Conservation (phyloP, 345 rosid species). For the Stellera chamaejasme region DNA sequence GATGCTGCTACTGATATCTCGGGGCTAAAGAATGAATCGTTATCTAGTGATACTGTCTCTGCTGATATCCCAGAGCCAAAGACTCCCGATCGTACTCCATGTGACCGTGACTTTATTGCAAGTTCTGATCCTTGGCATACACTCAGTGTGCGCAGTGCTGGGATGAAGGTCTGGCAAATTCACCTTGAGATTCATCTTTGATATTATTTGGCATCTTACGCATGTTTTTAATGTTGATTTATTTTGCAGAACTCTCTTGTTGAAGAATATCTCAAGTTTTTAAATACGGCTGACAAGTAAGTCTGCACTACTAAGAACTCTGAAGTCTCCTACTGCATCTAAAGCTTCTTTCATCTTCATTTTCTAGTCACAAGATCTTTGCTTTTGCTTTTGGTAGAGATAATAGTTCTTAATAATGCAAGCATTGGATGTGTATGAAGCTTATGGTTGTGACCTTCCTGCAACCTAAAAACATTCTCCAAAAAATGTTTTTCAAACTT, state of each 20-base stretch:
- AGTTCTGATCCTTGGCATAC: slow-evolving; percentile 40
- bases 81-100: slow-evolving; percentile 33
- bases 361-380: too few relatives aligned
- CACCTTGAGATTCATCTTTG: neutral
- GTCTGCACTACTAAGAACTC: slow-evolving; percentile 11
- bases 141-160: slow-evolving; percentile 32
- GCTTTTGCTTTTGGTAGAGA: too few relatives aligned
- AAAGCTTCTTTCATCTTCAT: too few relatives aligned
- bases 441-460: too few relatives aligned
- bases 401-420: too few relatives aligned
- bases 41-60: slow-evolving; percentile 10
- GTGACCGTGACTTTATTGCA: slow-evolving; percentile 12
- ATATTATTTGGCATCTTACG: slow-evolving; percentile 2
- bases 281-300: slow-evolving; percentile 67
- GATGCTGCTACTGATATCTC: too few relatives aligned
- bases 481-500: too few relatives aligned
- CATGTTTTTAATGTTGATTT: neutral
- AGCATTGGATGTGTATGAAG: too few relatives aligned
- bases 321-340: neutral
- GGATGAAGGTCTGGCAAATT: slow-evolving; percentile 36
- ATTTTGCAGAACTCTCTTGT: slow-evolving; percentile 44
- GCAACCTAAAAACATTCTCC: too few relatives aligned
- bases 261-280: slow-evolving; percentile 49
- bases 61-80: slow-evolving; percentile 26
- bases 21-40: too few relatives aligned